A percentile compares a stretch with the other conserved stretches of the same genome.
phyloP scores from a whole-genome alignment of 306 rosid species.

The Quercus berberidifolia region DNA sequence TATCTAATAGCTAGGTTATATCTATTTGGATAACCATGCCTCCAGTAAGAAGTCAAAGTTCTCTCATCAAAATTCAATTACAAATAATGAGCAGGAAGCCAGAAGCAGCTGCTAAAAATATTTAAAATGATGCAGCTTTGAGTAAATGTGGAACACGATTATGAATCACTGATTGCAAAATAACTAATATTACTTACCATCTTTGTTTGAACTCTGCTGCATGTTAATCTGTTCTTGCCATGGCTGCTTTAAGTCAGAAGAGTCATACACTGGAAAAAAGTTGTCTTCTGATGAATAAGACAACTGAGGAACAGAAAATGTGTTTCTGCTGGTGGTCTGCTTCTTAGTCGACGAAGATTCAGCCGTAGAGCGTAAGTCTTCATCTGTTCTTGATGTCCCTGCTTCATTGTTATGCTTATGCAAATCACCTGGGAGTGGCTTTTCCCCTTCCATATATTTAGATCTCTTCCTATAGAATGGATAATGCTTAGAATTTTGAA shows the following conservation, averaged over 20 bases:
- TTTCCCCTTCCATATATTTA: slow-evolving; percentile 35
- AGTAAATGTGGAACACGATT: neutral
- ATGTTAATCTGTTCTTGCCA: slow-evolving; percentile 49
- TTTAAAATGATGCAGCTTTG: neutral
- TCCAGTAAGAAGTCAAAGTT: neutral
- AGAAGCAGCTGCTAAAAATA: neutral
- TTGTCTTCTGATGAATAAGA: slow-evolving; percentile 39
- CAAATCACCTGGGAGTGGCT: slow-evolving; percentile 20
- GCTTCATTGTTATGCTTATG: slow-evolving; percentile 20
- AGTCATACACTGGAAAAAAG: slow-evolving; percentile 24
- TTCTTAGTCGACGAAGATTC: slow-evolving; percentile 75
- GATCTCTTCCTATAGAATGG: slow-evolving; percentile 50
- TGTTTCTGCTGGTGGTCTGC: slow-evolving; percentile 49
- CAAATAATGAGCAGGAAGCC: neutral
- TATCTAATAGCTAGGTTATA: neutral
- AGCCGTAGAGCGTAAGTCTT: slow-evolving; percentile 70
- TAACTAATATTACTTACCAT: slow-evolving; percentile 29
- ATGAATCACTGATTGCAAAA: neutral
- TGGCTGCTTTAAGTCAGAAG: slow-evolving; percentile 46
- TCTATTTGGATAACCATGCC: neutral
- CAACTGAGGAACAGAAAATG: slow-evolving; percentile 80
- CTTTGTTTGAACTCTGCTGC: slow-evolving; percentile 52
- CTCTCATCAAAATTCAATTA: neutral
- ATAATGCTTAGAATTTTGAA: slow-evolving; percentile 35
- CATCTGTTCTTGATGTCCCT: slow-evolving; percentile 43